A percentile compares a stretch with the other conserved stretches of the same genome.
phyloP scores from a whole-genome alignment of 169 alveolate species.

The Plasmodium gallinaceum region DNA sequence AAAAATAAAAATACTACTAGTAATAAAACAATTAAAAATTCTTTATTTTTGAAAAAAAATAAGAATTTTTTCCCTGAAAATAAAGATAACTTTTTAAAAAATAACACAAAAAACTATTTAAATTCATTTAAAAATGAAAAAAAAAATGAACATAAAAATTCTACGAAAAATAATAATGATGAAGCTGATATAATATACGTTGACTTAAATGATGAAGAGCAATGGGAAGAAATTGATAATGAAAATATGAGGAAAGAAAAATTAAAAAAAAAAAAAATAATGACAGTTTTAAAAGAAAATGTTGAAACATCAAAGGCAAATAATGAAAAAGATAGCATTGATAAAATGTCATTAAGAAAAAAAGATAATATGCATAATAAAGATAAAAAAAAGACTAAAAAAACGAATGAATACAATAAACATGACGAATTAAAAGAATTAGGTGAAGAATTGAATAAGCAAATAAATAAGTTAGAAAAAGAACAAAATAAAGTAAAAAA shows the following conservation, averaged over 20 bases:
- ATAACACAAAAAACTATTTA: not conserved
- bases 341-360: not conserved
- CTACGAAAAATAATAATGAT: constrained; percentile 35
- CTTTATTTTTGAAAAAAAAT: not conserved
- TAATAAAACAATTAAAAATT: not conserved
- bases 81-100: not conserved
- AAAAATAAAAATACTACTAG: not conserved
- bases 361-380: not conserved
- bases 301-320: not conserved
- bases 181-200: constrained; percentile 25
- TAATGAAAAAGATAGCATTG: not conserved
- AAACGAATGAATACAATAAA: not conserved
- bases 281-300: not conserved
- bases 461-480: constrained; percentile 52
- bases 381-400: constrained; percentile 3
- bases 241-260: constrained; percentile 6
- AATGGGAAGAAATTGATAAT: constrained; percentile 58
- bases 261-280: constrained; percentile 2
- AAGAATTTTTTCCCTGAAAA: not conserved
- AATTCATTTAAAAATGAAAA: constrained; percentile 8
- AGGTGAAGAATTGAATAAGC: constrained; percentile 48
- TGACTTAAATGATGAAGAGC: constrained; percentile 68
- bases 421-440: constrained; percentile 36
- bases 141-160: not conserved
- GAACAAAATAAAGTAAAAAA: constrained; percentile 74